Evolutionary conservation across 257 asterid species (phyloP).

Genomic region (Solanum rostratum): DNA sequence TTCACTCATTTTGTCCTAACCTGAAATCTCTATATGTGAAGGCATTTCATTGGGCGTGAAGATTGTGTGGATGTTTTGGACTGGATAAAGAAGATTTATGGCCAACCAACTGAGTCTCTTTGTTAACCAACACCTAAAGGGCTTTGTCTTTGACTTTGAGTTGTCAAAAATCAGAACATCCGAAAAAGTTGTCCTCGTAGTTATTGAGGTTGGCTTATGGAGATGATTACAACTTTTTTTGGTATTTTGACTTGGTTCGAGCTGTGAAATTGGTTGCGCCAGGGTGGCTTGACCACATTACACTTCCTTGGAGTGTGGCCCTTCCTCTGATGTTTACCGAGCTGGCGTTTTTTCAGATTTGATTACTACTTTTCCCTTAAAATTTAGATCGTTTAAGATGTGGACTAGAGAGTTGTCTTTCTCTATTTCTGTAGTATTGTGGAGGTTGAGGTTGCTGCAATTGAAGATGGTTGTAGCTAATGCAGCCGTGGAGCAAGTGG

Average conservation of each 20-base stretch:
- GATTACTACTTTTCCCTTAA: not conserved
- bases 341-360: not conserved
- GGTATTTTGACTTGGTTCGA: not conserved
- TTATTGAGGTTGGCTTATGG: not conserved
- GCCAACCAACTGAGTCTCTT: constrained; percentile 12
- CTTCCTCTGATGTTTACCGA: not conserved
- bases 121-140: not conserved
- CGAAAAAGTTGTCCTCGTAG: not conserved
- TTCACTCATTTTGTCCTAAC: not conserved
- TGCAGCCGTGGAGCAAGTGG: not conserved
- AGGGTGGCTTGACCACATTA: not conserved
- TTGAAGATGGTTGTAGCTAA: not conserved
- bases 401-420: not conserved
- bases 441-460: not conserved
- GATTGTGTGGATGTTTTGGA: constrained; percentile 54
- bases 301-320: not conserved
- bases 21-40: constrained; percentile 15
- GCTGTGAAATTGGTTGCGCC: not conserved
- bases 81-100: constrained; percentile 55
- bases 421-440: not conserved
- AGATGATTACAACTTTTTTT: not conserved
- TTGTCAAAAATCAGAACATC: not conserved
- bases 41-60: constrained; percentile 56
- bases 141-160: not conserved
- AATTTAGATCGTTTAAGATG: not conserved